Evolutionary conservation across 2,329 filamentous ascomycete genomes (phyloP).

Genomic region (Paracoccidioides brasiliensis): DNA sequence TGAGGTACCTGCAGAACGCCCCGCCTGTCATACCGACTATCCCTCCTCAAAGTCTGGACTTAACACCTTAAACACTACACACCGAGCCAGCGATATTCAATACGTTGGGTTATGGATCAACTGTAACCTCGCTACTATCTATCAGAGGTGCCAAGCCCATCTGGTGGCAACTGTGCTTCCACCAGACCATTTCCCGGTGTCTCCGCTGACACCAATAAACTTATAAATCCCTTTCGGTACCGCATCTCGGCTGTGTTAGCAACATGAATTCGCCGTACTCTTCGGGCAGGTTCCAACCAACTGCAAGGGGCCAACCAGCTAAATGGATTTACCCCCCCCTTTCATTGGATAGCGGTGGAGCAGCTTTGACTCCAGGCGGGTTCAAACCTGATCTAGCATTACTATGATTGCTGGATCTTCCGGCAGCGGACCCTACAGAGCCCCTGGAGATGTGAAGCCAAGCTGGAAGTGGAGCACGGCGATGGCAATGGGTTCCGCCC

Average conservation of each 20-base stretch:
- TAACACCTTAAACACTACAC: neutral
- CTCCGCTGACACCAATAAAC: neutral
- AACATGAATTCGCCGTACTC: neutral
- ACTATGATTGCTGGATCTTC: neutral
- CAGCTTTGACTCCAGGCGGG: neutral
- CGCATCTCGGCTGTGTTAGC: neutral
- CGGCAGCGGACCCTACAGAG: neutral
- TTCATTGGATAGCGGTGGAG: neutral
- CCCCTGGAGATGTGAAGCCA: conserved; percentile 5
- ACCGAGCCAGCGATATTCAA: neutral
- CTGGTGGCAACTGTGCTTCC: neutral
- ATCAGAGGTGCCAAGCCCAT: neutral
- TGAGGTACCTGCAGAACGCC: neutral
- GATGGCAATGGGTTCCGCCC: neutral
- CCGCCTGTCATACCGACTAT: neutral
- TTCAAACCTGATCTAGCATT: conserved; percentile 3
- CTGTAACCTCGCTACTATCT: neutral
- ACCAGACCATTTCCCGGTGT: neutral
- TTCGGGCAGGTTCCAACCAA: neutral
- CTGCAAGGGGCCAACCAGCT: neutral
- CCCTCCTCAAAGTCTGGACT: neutral
- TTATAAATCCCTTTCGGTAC: neutral
- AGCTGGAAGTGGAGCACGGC: conserved; percentile 6
- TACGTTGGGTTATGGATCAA: neutral
- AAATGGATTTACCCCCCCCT: neutral